Evolutionary conservation across 257 asterid genomes (phyloP).

Genomic region (Lycium barbarum): DNA sequence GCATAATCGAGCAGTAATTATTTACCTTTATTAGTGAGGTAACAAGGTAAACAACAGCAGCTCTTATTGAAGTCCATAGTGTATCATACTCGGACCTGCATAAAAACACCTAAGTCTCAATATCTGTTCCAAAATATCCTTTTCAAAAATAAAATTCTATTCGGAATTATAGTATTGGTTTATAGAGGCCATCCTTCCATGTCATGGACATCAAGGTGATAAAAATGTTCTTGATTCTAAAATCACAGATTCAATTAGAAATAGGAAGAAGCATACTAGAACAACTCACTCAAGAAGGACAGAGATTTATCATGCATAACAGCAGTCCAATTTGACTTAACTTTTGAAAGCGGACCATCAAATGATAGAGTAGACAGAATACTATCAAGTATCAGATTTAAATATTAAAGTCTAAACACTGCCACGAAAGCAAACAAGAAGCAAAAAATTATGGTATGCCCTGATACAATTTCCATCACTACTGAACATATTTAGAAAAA

Average conservation of each 20-base stretch:
- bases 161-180: not conserved
- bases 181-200: not conserved
- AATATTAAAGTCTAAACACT: not conserved
- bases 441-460: not conserved
- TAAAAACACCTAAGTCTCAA: not conserved
- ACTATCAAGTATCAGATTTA: not conserved
- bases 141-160: not conserved
- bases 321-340: conserved; percentile 10
- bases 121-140: not conserved
- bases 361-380: not conserved
- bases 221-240: not conserved
- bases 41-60: conserved; percentile 82
- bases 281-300: not conserved
- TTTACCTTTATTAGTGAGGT: conserved; percentile 90
- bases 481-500: not conserved
- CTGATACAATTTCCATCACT: not conserved
- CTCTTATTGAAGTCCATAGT: conserved; percentile 81
- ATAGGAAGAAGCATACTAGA: conserved; percentile 7
- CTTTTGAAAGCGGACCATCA: not conserved
- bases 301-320: not conserved
- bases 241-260: not conserved
- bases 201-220: not conserved
- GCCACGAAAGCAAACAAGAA: not conserved
- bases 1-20: not conserved
- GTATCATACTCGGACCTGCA: conserved; percentile 97